A percentile compares a stretch with the other conserved stretches of the same genome.
These are phyloP conservation scores for Dalechampia spathulata DNA, from an alignment of 441 rosid species.

Conservation along the genomic window DNA sequence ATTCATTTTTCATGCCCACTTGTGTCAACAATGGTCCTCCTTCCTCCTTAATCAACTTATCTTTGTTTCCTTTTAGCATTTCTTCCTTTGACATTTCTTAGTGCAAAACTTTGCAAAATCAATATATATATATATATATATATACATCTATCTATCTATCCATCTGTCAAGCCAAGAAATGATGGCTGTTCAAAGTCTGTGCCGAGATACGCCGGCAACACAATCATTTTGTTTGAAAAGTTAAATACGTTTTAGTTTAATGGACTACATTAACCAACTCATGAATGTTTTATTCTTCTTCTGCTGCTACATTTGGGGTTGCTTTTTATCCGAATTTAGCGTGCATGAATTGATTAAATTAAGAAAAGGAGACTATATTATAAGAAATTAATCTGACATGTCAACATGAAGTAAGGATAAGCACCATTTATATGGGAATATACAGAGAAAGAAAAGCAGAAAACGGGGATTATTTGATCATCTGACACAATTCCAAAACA, in stretches of 20 bases:
- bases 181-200: background rate
- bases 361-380: too few species aligned
- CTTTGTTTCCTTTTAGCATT: background rate
- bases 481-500: too few species aligned
- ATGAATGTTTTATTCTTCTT: background rate
- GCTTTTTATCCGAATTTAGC: background rate
- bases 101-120: background rate
- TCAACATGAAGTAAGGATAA: too few species aligned
- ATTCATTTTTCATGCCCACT: slow-evolving; percentile 3
- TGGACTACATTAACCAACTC: background rate
- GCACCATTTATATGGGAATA: too few species aligned
- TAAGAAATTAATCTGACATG: too few species aligned
- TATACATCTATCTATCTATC: too few species aligned
- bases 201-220: background rate
- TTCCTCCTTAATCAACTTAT: background rate
- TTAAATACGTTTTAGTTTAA: background rate
- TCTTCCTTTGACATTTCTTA: background rate
- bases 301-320: background rate
- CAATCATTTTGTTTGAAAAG: background rate
- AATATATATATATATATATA: too few species aligned
- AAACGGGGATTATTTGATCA: too few species aligned
- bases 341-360: too few species aligned
- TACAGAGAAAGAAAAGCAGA: too few species aligned
- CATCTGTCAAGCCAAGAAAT: background rate
- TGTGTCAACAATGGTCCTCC: slow-evolving; percentile 9